Evolutionary conservation across 805 yeast genomes (phyloP), one percentile per base, ranked within the genome.

Genomic region (Candida lessepsii): DNA sequence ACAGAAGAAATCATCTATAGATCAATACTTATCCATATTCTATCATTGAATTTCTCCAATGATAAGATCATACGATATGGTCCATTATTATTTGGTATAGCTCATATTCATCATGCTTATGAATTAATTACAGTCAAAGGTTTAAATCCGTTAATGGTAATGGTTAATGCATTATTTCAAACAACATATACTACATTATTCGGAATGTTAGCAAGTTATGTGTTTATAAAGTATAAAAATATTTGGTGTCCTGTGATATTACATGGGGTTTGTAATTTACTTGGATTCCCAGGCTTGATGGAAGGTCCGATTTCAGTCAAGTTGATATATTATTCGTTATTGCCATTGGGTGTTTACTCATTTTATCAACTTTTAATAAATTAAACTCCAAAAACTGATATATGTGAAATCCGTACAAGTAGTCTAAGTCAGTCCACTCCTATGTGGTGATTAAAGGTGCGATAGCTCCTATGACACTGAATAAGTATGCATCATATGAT

Each of bases 1-100:
- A 80, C 91, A 0, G 96, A 87, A 55, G 96, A 87, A 54, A 46
- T 86, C 20, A 73, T 85, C 1, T 87, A 80, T 54, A 67, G 95
- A 2, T 67, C 82, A 0, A 71, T 48, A 43, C 74, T 45, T 42
- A 65, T 42, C 47, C 61, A 33, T 41, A 60, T 42, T 51, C 57
- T 49, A 39, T 29, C 39, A 18, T 55, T 54, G 2, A 11, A 40
- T 7, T 39, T 42, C 14, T 17, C 41, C 1, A 27, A 30, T 1
- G 18, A 28, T 0, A 29, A 28, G 9, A 45, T 65, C 15, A 54
- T 75, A 1, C 48, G 51, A 13, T 53, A 60, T 20, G 72, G 86
- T 1, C 93, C 95, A 1, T 51, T 78, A 6, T 68, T 79, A 41
- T 87, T 87, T 63, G 89, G 90, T 1, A 50, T 83, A 18, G 93